Evolutionary conservation across 1,284 basidiomycete species (phyloP).

Genomic region (Moniliophthora roreri): DNA sequence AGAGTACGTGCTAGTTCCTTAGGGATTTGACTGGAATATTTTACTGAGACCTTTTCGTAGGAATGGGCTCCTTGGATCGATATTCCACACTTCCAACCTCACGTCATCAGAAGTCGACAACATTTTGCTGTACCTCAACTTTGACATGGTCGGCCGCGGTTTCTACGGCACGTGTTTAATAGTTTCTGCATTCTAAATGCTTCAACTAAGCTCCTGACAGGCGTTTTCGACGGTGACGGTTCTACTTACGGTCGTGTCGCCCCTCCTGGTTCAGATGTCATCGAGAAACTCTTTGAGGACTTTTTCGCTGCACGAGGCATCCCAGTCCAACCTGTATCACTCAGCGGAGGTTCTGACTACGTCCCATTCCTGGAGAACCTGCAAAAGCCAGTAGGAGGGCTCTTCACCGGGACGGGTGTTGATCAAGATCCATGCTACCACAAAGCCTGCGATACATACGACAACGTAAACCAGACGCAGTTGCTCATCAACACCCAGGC

Average conservation of each 20-base stretch:
- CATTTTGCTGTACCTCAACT: constrained; percentile 11
- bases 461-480: constrained; percentile 21
- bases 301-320: constrained; percentile 9
- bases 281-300: not conserved
- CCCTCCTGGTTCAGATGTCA: constrained; percentile 9
- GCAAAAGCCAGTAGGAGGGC: constrained; percentile 10
- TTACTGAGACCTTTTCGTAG: too few species aligned
- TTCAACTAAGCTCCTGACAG: not conserved
- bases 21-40: too few species aligned
- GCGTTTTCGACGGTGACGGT: constrained; percentile 13
- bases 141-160: constrained; percentile 11
- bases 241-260: constrained; percentile 6
- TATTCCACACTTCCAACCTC: constrained; percentile 20
- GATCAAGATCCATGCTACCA: constrained; percentile 27
- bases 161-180: not conserved
- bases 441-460: constrained; percentile 22
- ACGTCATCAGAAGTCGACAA: constrained; percentile 1
- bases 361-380: constrained; percentile 7
- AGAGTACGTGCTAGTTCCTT: constrained; percentile 10
- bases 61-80: constrained; percentile 25
- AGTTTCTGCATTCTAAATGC: not conserved
- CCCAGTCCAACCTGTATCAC: not conserved
- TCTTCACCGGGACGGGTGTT: constrained; percentile 11
- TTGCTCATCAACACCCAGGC: constrained; percentile 12
- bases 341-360: constrained; percentile 7